These are phyloP conservation scores for Aureobasidium sp. DNA, from an alignment of 2,329 filamentous ascomycete genomes.

Conservation along the genomic window DNA sequence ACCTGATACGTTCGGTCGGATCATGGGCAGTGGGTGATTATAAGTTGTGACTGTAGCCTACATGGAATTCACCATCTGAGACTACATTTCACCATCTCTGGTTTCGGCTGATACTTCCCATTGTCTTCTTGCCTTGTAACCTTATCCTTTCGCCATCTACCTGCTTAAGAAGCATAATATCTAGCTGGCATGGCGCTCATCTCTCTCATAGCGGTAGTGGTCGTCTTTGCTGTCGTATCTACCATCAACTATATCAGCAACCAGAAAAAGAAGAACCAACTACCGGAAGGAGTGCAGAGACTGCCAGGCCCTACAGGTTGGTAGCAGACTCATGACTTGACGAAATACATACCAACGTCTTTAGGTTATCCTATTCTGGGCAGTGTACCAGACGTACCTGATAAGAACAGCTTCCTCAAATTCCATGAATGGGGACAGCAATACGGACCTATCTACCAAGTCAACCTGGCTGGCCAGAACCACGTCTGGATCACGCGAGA, in stretches of 20 bases:
- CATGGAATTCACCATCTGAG: too few species aligned
- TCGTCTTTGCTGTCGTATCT: constrained; percentile 25
- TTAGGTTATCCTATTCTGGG: constrained; percentile 37
- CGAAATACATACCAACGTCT: not conserved
- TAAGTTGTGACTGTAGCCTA: not conserved
- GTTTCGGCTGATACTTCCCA: too few species aligned
- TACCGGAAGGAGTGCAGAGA: constrained; percentile 19
- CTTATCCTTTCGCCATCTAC: not conserved
- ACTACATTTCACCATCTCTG: too few species aligned
- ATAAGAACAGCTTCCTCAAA: constrained; percentile 39
- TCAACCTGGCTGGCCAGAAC: constrained; percentile 38
- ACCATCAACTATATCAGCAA: constrained; percentile 20
- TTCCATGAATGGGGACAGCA: constrained; percentile 41
- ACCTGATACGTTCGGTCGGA: not conserved
- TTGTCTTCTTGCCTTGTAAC: too few species aligned
- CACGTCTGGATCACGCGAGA: constrained; percentile 42
- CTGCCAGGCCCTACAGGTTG: constrained; percentile 25
- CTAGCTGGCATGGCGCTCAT: constrained; percentile 20
- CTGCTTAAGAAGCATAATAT: too few species aligned
- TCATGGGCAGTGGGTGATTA: not conserved
- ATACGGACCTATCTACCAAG: constrained; percentile 41
- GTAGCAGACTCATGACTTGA: not conserved
- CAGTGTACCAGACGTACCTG: constrained; percentile 37
- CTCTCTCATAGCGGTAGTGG: constrained; percentile 21
- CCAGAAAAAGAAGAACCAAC: constrained; percentile 14